Percentiles rank a stretch among this genome's conserved stretches.
Conservation (phyloP, 2,329 filamentous ascomycete genomes). For the Aspergillus tamarii region DNA sequence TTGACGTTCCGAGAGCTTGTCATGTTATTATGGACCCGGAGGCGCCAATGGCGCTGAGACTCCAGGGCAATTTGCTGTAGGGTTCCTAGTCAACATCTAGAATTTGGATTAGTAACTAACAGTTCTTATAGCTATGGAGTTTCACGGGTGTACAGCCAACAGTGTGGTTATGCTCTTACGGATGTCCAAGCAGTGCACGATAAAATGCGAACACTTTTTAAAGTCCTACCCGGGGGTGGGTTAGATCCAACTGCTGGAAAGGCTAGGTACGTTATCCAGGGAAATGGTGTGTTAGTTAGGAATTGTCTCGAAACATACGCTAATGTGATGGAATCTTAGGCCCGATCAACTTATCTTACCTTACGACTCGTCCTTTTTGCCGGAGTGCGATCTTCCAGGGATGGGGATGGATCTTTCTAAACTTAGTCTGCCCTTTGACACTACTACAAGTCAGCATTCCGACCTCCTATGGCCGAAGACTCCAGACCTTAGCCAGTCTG, state of each 20-base stretch:
- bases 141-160: slow-evolving; percentile 81
- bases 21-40: slow-evolving; percentile 83
- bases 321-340: slow-evolving; percentile 49
- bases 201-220: slow-evolving; percentile 71
- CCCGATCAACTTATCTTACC: slow-evolving; percentile 74
- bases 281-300: not conserved
- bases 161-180: slow-evolving; percentile 81
- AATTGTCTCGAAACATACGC: not conserved
- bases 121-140: slow-evolving; percentile 67
- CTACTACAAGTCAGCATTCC: slow-evolving; percentile 35
- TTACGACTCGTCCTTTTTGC: slow-evolving; percentile 82
- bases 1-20: slow-evolving; percentile 85
- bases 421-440: slow-evolving; percentile 43
- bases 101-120: not conserved
- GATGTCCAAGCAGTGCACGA: slow-evolving; percentile 77
- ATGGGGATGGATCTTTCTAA: slow-evolving; percentile 59
- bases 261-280: slow-evolving; percentile 59
- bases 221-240: slow-evolving; percentile 58
- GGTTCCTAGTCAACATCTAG: slow-evolving; percentile 20
- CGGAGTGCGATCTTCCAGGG: slow-evolving; percentile 64
- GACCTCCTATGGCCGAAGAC: slow-evolving; percentile 39
- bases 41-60: slow-evolving; percentile 83
- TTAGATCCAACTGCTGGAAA: slow-evolving; percentile 73
- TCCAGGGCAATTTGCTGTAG: slow-evolving; percentile 85
- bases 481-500: slow-evolving; percentile 34